These are phyloP conservation scores for Aureobasidium sp. DNA, from an alignment of 2,329 filamentous ascomycete genomes.

Conservation along the genomic window DNA sequence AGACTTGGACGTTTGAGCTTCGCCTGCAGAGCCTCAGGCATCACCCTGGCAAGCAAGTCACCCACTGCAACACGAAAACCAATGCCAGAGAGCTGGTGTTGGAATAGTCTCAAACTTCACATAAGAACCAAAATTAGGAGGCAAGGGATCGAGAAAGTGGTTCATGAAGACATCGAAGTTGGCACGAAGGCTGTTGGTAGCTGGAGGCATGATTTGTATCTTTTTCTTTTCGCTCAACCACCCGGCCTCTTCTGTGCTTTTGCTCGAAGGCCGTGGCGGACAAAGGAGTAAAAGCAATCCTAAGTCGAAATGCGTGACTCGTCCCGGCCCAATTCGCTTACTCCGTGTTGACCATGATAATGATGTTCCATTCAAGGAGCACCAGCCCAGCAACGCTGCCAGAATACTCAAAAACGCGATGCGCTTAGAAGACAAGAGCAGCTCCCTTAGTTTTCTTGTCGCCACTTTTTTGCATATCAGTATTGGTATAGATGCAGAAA, in stretches of 20 bases:
- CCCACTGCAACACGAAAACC: background rate
- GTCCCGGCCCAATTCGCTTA: constrained; percentile 13
- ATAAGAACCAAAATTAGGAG: background rate
- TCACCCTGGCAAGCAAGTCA: background rate
- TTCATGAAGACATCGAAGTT: constrained; percentile 13
- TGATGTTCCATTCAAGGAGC: constrained; percentile 5
- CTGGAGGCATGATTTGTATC: constrained; percentile 8
- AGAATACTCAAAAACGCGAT: constrained; percentile 33
- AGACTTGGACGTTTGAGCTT: background rate
- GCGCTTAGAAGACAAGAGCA: constrained; percentile 94
- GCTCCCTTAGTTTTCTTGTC: constrained; percentile 99
- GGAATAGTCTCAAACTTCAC: background rate
- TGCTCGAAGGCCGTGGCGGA: constrained; percentile 1
- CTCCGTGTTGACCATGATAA: constrained; percentile 14
- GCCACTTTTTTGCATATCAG: constrained; percentile 58
- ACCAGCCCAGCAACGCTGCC: constrained; percentile 15
- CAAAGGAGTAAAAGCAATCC: constrained; percentile 14
- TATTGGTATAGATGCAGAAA: constrained; percentile 33
- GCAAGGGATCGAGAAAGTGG: background rate
- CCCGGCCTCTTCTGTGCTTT: background rate
- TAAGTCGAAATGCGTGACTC: constrained; percentile 15
- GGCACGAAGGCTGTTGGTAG: constrained; percentile 9
- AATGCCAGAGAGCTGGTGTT: background rate
- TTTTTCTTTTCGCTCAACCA: constrained; percentile 8
- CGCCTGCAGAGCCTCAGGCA: background rate